Evolutionary conservation across 768 basidiomycete genomes (phyloP), one percentile per base, ranked within the genome.

Genomic region (Xanthoconium stramineum): DNA sequence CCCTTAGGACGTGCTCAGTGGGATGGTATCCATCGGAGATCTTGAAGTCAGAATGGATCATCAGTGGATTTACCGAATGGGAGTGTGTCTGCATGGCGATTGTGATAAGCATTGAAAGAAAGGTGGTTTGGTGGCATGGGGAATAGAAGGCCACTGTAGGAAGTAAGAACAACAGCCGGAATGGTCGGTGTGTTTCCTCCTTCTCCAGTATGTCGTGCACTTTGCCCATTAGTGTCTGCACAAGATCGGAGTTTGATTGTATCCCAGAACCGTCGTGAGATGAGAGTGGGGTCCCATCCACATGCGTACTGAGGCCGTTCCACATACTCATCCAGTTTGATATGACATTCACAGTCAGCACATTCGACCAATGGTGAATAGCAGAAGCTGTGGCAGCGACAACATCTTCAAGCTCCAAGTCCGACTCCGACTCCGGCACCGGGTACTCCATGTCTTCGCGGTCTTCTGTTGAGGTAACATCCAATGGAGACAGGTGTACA

Each of bases 81-180:
- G 59, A 47, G 13, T 52, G 51, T 13, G 53, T 13, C 20, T 56
- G 46, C 11, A 58, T 45, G 2, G 59, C 54, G 44, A 74, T 72
- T 8, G 74, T 61, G 9, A 76, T 37, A 0, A 76, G 47, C 19
- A 69, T 66, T 0, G 66, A 61, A 17, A 72, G 53, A 38, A 71
- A 60, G 11, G 50, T 49, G 2, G 45, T 33, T 4, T 51, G 45
- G 14, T 43, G 19, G 0, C 38, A 14, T 8, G 61, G 50, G 20
- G 62, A 68, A 24, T 50, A 42, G 52, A 67, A 75, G 29, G 50
- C 62, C 57, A 69, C 54, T 14, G 42, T 28, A 56, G 19, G 24
- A 24, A 24, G 24, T 24, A 24, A 24, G 24, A 24, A 24, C 4
- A 24, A 24, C 24, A 24, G 4, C 19, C 19, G 50, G 46, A 52